Percentiles rank a stretch among this genome's conserved stretches.
Conservation (phyloP, 345 rosid species). For the Hibiscus syriacus region DNA sequence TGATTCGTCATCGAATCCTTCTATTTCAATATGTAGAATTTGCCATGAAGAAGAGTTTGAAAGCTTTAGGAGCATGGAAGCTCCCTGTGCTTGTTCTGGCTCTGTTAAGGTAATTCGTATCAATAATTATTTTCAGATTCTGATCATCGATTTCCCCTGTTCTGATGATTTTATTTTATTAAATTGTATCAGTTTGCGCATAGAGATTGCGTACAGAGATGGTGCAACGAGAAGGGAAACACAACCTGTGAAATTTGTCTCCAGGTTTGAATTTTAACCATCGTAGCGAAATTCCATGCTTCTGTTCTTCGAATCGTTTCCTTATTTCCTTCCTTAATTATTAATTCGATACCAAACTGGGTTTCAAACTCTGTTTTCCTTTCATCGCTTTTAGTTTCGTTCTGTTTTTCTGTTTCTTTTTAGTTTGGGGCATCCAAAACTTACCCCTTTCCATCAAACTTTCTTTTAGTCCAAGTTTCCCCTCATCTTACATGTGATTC, state of each 20-base stretch:
- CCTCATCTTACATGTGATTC: constrained; percentile 2
- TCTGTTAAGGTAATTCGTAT: constrained; percentile 56
- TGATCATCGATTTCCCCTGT: not conserved
- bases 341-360: not conserved
- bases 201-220: constrained; percentile 88
- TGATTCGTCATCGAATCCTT: constrained; percentile 26
- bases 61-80: constrained; percentile 60
- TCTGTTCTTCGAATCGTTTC: not conserved
- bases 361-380: not conserved
- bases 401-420: not conserved
- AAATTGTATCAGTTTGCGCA: constrained; percentile 53
- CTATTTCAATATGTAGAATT: constrained; percentile 53
- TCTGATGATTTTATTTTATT: not conserved
- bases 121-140: not conserved
- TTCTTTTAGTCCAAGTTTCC: constrained; percentile 9
- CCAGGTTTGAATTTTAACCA: constrained; percentile 42
- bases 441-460: constrained; percentile 2
- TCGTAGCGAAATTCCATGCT: not conserved
- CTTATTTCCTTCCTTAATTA: not conserved
- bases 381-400: not conserved
- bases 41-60: constrained; percentile 79
- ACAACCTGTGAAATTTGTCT: constrained; percentile 92
- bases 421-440: not conserved
- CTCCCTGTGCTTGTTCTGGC: constrained; percentile 94
- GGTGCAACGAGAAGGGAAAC: constrained; percentile 98